Evolutionary conservation across 176 grass and related monocot species (phyloP).

Genomic region (Juncus effusus): DNA sequence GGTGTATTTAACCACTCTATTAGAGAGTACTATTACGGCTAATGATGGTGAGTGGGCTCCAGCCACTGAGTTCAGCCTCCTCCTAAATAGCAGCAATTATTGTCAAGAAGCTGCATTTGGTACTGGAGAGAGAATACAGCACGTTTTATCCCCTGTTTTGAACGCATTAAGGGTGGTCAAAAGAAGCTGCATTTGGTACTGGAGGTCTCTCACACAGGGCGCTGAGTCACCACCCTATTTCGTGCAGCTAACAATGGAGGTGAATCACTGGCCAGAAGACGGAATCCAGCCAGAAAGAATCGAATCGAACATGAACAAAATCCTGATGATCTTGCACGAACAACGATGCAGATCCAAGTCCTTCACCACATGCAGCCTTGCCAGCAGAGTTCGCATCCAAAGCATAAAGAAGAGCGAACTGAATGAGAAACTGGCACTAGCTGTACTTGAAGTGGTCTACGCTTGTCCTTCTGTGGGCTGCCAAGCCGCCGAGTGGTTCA

Average conservation of each 20-base stretch:
- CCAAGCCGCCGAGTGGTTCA: conserved; percentile 64
- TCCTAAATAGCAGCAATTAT: conserved; percentile 42
- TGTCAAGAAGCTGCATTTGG: conserved; percentile 50
- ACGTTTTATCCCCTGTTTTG: conserved; percentile 48
- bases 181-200: conserved; percentile 78
- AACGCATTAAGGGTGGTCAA: conserved; percentile 51
- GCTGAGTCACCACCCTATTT: conserved; percentile 96
- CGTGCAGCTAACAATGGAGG: conserved; percentile 92
- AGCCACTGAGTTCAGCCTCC: conserved; percentile 80
- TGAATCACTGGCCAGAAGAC: conserved; percentile 90
- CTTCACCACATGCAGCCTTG: conserved; percentile 57
- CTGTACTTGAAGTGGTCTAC: conserved; percentile 94
- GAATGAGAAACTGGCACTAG: conserved; percentile 65
- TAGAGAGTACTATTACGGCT: conserved; percentile 93
- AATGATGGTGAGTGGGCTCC: conserved; percentile 97
- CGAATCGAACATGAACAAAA: conserved; percentile 87
- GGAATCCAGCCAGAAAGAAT: conserved; percentile 95
- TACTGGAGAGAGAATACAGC: conserved; percentile 42
- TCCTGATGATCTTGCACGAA: conserved; percentile 69
- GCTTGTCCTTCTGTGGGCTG: conserved; percentile 63
- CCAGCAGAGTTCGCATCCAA: conserved; percentile 79
- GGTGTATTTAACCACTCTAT: conserved; percentile 89
- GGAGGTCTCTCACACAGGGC: conserved; percentile 88
- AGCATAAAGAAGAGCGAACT: conserved; percentile 88
- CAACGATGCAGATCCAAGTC: conserved; percentile 65